Conservation (phyloP, 495 filamentous ascomycete species). For the Penicillium paxilli region DNA sequence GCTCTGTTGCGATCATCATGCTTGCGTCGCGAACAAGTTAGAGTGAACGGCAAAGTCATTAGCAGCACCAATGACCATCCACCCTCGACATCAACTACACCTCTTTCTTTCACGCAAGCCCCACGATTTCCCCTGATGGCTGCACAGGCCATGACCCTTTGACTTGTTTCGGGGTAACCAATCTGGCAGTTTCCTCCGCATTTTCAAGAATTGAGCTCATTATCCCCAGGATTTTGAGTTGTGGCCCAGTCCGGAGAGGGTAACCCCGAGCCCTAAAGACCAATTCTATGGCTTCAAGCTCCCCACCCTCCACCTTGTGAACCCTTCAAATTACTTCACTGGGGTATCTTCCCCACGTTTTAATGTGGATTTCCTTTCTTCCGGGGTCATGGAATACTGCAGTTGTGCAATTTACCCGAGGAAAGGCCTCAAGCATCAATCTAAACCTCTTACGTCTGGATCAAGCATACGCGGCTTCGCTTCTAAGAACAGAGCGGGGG, state of each 20-base stretch:
- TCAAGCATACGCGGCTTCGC: too few species aligned
- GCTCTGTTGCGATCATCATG: not conserved
- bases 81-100: not conserved
- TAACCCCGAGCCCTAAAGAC: not conserved
- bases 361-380: conserved; percentile 8
- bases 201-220: not conserved
- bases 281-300: too few species aligned
- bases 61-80: conserved; percentile 7
- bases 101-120: not conserved
- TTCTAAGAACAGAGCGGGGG: not conserved
- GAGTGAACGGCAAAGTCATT: conserved; percentile 9
- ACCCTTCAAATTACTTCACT: not conserved
- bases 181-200: conserved; percentile 6
- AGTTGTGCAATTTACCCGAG: not conserved
- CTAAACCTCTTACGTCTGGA: not conserved
- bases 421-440: not conserved
- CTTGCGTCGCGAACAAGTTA: not conserved
- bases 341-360: conserved; percentile 1
- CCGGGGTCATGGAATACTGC: not conserved
- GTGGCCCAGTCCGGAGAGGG: not conserved
- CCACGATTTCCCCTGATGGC: not conserved
- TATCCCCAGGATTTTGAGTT: not conserved
- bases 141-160: not conserved
- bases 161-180: not conserved
- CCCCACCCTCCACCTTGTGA: not conserved